Evolutionary conservation across 1,284 basidiomycete genomes (phyloP), one percentile per base, ranked within the genome.

Genomic region (Sanghuangporus sanghuang): DNA sequence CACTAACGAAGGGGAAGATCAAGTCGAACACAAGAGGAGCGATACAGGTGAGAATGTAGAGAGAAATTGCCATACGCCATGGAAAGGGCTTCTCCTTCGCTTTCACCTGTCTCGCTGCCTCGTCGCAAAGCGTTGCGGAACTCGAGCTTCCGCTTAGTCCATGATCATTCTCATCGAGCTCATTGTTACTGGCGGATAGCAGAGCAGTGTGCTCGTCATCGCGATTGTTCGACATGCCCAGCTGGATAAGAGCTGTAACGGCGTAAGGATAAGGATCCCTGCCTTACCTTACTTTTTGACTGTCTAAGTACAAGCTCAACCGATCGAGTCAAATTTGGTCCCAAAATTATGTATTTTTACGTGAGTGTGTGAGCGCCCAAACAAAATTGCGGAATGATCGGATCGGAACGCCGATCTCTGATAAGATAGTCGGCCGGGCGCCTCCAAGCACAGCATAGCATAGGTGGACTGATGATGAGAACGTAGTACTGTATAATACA

Each of bases 1-100:
- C 54, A 61, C 66, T 68, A 12, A 70, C 62, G 56, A 70, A 70
- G 7, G 69, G 69, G 54, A 69, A 70, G 35, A 70, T 67, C 27
- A 69, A 38, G 42, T 69, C 68, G 46, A 68, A 69, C 12, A 44
- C 64, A 39, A 68, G 40, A 2, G 67, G 67, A 6, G 64, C 40
- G 12, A 68, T 48, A 5, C 57, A 44, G 12, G 49, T 46, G 21
- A 67, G 36, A 21, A 55, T 14, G 7, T 60, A 59, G 21, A 68
- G 46, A n/a, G 54, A 21, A n/a, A 50, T 16, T 5, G 66, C 56
- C 2, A 54, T 11, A 21, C 59, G 54, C 64, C 61, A 67, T 21
- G 64, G 67, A 27, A 67, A 52, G 21, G 64, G 62, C 3, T 42
- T 12, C n/a, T n/a, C 40, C 40, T 42, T 42, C 4, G 3, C 40